Percentiles rank a stretch among this genome's conserved stretches.
These are phyloP conservation scores for Linaria vulgaris DNA, from an alignment of 257 asterid species.

Conservation along the genomic window DNA sequence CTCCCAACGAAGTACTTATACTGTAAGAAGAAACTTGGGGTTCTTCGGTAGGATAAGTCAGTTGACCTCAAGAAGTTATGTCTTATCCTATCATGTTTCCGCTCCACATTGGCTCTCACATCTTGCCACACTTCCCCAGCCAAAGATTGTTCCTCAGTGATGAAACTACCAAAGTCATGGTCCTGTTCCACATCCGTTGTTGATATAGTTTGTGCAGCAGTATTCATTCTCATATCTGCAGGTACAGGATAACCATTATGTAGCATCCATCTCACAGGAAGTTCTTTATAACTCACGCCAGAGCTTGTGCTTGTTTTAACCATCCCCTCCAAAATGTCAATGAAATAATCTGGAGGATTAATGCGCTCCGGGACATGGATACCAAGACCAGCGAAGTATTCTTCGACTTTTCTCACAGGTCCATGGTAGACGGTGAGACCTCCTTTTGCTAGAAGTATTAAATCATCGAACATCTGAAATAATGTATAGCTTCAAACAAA, in stretches of 20 bases:
- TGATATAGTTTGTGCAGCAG: constrained; percentile 24
- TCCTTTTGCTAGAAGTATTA: constrained; percentile 61
- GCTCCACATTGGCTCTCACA: constrained; percentile 50
- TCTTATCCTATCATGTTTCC: constrained; percentile 40
- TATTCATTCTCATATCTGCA: constrained; percentile 40
- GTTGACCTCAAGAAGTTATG: constrained; percentile 47
- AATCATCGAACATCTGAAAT: constrained; percentile 52
- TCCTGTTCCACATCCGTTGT: constrained; percentile 20
- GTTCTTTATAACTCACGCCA: constrained; percentile 43
- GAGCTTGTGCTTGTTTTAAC: constrained; percentile 49
- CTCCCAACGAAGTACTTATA: constrained; percentile 55
- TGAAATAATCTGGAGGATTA: constrained; percentile 62
- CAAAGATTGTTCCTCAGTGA: constrained; percentile 50
- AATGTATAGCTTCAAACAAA: constrained; percentile 47
- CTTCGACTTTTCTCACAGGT: constrained; percentile 48
- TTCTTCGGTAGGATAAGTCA: constrained; percentile 52
- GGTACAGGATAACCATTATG: constrained; percentile 59
- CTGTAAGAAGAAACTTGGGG: constrained; percentile 45
- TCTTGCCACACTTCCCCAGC: constrained; percentile 63
- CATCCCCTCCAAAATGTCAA: constrained; percentile 67
- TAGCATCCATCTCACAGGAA: constrained; percentile 63
- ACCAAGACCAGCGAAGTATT: constrained; percentile 47
- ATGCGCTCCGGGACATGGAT: constrained; percentile 54
- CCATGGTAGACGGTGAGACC: constrained; percentile 64
- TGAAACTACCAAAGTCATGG: constrained; percentile 29